Evolutionary conservation across 345 rosid genomes (phyloP).

Genomic region (Populus alba): DNA sequence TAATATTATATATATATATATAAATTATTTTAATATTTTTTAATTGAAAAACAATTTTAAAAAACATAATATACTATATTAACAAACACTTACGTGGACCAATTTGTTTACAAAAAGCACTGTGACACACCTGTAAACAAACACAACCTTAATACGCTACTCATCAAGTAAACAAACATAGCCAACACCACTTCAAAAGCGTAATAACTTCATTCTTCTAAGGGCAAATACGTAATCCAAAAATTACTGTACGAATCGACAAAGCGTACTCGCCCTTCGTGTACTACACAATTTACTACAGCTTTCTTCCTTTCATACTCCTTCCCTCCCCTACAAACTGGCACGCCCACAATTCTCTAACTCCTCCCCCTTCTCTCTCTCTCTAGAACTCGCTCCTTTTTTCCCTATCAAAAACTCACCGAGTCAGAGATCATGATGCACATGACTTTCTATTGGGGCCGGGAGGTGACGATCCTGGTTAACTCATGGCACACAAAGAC

Average conservation of each 20-base stretch:
- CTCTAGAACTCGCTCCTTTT: not conserved
- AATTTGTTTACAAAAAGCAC: too few relatives aligned
- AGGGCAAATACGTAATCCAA: not conserved
- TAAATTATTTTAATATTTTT: too few relatives aligned
- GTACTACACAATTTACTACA: not conserved
- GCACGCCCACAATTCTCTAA: not conserved
- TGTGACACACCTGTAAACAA: too few relatives aligned
- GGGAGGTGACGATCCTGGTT: conserved; percentile 61
- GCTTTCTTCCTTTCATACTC: not conserved
- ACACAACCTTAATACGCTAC: too few relatives aligned
- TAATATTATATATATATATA: too few relatives aligned
- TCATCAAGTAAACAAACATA: too few relatives aligned
- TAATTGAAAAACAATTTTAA: too few relatives aligned
- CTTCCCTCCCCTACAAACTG: not conserved
- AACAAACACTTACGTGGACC: too few relatives aligned
- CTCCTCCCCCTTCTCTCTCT: not conserved
- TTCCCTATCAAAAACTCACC: not conserved
- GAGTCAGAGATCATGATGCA: conserved; percentile 66
- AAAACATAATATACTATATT: too few relatives aligned
- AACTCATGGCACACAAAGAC: conserved; percentile 67
- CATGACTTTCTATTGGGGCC: conserved; percentile 90
- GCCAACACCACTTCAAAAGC: too few relatives aligned
- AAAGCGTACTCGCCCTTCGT: not conserved
- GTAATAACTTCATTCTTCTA: not conserved
- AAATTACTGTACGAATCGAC: not conserved